Conservation (phyloP, 1,139 yeast species). For the Debaryomycetaceae sp. region DNA sequence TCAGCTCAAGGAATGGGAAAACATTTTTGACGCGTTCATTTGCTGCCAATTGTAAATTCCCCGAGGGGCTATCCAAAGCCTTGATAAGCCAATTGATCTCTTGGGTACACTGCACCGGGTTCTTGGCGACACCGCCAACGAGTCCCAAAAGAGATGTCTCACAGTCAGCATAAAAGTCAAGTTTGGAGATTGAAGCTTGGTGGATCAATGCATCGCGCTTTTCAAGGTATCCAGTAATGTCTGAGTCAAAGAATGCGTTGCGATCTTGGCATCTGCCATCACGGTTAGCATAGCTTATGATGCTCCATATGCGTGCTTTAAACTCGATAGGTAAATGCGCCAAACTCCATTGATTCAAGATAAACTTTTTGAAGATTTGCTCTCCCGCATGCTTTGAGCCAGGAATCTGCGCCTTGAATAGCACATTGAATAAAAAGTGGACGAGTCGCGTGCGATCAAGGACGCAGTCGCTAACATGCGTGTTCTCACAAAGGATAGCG, state of each 20-base stretch:
- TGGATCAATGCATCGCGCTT: constrained; percentile 33
- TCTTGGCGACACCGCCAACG: constrained; percentile 33
- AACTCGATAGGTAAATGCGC: constrained; percentile 20
- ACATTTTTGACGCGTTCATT: constrained; percentile 41
- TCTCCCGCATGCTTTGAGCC: constrained; percentile 29
- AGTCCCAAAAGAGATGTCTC: constrained; percentile 46
- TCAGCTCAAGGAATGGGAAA: constrained; percentile 41
- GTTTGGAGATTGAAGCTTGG: constrained; percentile 36
- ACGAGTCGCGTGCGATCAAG: constrained; percentile 19
- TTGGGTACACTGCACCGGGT: constrained; percentile 37
- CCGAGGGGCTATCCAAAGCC: constrained; percentile 32
- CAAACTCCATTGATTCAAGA: constrained; percentile 35
- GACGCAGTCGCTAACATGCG: constrained; percentile 16
- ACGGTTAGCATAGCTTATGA: constrained; percentile 14
- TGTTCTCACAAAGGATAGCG: constrained; percentile 23
- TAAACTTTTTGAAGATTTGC: constrained; percentile 24
- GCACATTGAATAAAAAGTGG: constrained; percentile 14
- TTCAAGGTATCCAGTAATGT: constrained; percentile 16
- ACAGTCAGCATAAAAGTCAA: constrained; percentile 36
- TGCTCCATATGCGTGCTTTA: constrained; percentile 24
- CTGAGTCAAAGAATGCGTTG: constrained; percentile 18
- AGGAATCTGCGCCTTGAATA: constrained; percentile 20
- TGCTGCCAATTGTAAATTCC: constrained; percentile 42
- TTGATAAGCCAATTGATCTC: constrained; percentile 54
- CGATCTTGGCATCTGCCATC: constrained; percentile 19